A percentile compares a stretch with the other conserved stretches of the same genome.
phyloP scores from a whole-genome alignment of 305 asterid genomes.

The Rubia peregrina region DNA sequence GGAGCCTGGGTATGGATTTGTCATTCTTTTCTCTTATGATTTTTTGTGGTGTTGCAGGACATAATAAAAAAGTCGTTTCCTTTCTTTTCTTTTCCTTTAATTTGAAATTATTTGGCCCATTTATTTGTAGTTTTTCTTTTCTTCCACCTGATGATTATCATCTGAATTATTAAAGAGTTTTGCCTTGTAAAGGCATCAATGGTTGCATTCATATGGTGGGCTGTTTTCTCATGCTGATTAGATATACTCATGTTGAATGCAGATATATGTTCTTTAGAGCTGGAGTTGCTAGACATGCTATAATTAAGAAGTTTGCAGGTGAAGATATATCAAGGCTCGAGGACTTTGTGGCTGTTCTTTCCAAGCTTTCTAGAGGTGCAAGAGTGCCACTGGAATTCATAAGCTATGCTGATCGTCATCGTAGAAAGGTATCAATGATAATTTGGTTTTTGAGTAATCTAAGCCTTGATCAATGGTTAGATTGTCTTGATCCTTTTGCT shows the following conservation, averaged over 20 bases:
- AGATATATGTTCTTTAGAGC: conserved; percentile 95
- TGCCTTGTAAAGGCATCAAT: background rate
- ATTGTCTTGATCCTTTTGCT: background rate
- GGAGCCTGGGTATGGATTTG: conserved; percentile 71
- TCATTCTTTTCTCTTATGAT: background rate
- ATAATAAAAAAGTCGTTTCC: background rate
- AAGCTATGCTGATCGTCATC: conserved; percentile 84
- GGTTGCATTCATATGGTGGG: background rate
- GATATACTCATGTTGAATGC: conserved; percentile 18
- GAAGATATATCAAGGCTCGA: conserved; percentile 77
- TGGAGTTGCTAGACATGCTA: conserved; percentile 95
- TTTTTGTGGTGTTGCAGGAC: background rate
- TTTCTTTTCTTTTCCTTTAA: background rate
- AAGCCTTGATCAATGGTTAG: background rate
- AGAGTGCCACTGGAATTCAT: conserved; percentile 92
- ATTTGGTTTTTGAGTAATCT: conserved; percentile 1
- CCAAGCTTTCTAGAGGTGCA: conserved; percentile 88
- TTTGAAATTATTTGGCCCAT: conserved; percentile 3
- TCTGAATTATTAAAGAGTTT: background rate
- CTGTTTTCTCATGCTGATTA: background rate
- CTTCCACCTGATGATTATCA: background rate
- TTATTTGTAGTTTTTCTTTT: background rate
- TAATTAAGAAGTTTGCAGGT: conserved; percentile 95
- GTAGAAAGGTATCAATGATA: conserved; percentile 66
- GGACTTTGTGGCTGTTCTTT: conserved; percentile 66